A percentile compares a stretch with the other conserved stretches of the same genome.
phyloP scores from a whole-genome alignment of 1,139 yeast species.

The Candida albicans region DNA sequence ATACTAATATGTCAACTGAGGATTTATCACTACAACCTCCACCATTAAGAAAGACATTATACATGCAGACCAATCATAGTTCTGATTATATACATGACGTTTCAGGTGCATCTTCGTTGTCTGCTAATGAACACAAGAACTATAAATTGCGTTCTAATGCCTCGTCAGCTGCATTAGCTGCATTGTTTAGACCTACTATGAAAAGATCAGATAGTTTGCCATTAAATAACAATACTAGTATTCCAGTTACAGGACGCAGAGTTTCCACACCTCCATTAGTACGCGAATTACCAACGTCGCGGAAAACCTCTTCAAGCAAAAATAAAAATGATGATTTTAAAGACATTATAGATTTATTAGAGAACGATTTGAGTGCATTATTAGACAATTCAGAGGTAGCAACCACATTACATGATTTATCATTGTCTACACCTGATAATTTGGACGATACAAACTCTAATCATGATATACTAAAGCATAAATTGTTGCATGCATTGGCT shows the following conservation, averaged over 20 bases:
- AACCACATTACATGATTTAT: slow-evolving; percentile 55
- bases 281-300: background rate
- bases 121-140: slow-evolving; percentile 14
- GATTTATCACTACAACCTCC: background rate
- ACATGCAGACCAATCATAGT: slow-evolving; percentile 21
- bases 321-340: slow-evolving; percentile 33
- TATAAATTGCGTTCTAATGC: slow-evolving; percentile 46
- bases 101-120: slow-evolving; percentile 3
- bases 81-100: slow-evolving; percentile 22
- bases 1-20: too few relatives aligned
- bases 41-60: slow-evolving; percentile 4
- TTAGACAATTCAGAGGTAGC: slow-evolving; percentile 43
- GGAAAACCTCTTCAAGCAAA: background rate
- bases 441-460: slow-evolving; percentile 22
- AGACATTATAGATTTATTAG: slow-evolving; percentile 46
- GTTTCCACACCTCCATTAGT: slow-evolving; percentile 3
- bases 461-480: slow-evolving; percentile 48
- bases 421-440: slow-evolving; percentile 40
- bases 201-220: slow-evolving; percentile 41
- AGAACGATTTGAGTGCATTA: slow-evolving; percentile 31
- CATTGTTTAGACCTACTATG: slow-evolving; percentile 48
- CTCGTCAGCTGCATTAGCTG: slow-evolving; percentile 64
- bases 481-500: slow-evolving; percentile 65
- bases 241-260: background rate
- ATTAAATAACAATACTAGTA: slow-evolving; percentile 13